Evolutionary conservation across 495 filamentous ascomycete species (phyloP).

Genomic region (Aspergillus saccharolyticus): DNA sequence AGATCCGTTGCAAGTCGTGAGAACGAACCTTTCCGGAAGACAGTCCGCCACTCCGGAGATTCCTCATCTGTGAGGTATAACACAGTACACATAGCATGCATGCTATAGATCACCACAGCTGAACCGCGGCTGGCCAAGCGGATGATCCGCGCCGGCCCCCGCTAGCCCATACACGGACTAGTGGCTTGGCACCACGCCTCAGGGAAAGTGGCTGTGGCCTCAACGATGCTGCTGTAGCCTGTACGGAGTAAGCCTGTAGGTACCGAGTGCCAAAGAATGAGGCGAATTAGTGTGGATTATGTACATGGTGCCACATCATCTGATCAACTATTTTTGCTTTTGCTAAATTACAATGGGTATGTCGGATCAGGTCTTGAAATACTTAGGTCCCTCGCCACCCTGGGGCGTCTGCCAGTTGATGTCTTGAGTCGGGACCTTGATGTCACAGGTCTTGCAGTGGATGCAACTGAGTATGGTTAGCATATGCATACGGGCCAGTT

Average conservation of each 20-base stretch:
- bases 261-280: background rate
- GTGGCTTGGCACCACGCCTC: background rate
- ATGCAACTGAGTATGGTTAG: constrained; percentile 67
- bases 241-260: too few species aligned
- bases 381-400: constrained; percentile 95
- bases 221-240: too few species aligned
- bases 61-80: background rate
- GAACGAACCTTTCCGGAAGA: background rate
- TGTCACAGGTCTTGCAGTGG: constrained; percentile 99
- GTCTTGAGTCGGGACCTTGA: constrained; percentile 93
- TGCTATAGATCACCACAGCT: background rate
- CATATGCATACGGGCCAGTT: constrained; percentile 1
- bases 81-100: background rate
- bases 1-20: background rate
- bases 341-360: background rate
- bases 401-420: constrained; percentile 96
- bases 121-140: background rate
- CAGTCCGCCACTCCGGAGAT: background rate
- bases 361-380: constrained; percentile 70
- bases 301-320: background rate
- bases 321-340: background rate
- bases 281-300: background rate
- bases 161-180: background rate
- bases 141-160: background rate
- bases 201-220: too few species aligned